Evolutionary conservation across 495 filamentous ascomycete species (phyloP).

Genomic region (Penicillium paxilli): DNA sequence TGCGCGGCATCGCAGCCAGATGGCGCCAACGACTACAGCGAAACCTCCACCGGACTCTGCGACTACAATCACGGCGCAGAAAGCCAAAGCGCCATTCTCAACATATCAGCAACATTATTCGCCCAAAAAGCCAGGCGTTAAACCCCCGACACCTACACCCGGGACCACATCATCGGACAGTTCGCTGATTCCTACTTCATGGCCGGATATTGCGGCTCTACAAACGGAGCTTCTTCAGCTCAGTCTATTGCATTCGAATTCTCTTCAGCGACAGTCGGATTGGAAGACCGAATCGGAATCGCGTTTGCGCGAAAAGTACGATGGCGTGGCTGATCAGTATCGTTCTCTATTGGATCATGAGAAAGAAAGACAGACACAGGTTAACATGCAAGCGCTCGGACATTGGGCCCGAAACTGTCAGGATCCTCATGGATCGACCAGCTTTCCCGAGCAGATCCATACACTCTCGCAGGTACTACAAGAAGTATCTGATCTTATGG

Average conservation of each 20-base stretch:
- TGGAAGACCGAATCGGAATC: conserved; percentile 38
- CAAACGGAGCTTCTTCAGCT: conserved; percentile 76
- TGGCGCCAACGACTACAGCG: conserved; percentile 20
- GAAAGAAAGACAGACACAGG: conserved; percentile 34
- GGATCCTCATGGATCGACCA: conserved; percentile 26
- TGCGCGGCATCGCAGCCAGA: conserved; percentile 40
- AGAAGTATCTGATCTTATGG: conserved; percentile 38
- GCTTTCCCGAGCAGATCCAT: conserved; percentile 43
- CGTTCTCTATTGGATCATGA: conserved; percentile 34
- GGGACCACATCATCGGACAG: conserved; percentile 8
- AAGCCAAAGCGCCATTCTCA: conserved; percentile 56
- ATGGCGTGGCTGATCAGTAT: conserved; percentile 37
- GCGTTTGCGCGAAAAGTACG: conserved; percentile 39
- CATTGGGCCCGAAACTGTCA: conserved; percentile 39
- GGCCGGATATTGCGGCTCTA: conserved; percentile 59
- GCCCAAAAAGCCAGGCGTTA: conserved; percentile 60
- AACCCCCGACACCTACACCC: conserved; percentile 50
- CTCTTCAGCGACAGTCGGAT: conserved; percentile 29
- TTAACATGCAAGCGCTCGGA: conserved; percentile 41
- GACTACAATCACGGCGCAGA: conserved; percentile 21
- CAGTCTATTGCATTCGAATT: conserved; percentile 61
- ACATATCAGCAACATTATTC: conserved; percentile 71
- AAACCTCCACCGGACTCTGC: conserved; percentile 13
- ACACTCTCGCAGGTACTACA: conserved; percentile 43
- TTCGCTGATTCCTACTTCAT: conserved; percentile 38